Conservation (phyloP, 2,329 filamentous ascomycete species). For the Cytospora chrysosperma region DNA sequence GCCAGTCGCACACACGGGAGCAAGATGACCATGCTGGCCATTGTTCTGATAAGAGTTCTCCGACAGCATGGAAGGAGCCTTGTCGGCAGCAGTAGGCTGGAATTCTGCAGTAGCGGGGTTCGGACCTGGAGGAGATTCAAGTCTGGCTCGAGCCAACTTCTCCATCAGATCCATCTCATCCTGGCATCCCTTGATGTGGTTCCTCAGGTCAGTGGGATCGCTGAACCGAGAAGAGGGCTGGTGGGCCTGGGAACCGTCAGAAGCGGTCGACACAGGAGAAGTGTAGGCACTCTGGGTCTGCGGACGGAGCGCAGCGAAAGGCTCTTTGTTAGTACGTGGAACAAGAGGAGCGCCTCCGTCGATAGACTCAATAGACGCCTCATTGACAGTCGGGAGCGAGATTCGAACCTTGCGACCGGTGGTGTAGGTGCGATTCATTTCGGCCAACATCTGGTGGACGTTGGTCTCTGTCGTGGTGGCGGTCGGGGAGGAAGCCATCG, state of each 20-base stretch:
- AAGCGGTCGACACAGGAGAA: not conserved
- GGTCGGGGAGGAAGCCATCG: not conserved
- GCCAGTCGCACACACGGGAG: not conserved
- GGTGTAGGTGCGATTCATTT: not conserved
- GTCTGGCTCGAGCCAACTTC: not conserved
- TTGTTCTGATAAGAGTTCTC: not conserved
- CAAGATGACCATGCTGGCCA: not conserved
- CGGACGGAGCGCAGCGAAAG: slow-evolving; percentile 4
- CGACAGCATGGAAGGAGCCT: not conserved
- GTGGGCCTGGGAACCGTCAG: not conserved
- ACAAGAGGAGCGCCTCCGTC: slow-evolving; percentile 9
- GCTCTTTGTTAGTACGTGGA: not conserved
- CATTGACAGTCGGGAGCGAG: not conserved
- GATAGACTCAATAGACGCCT: slow-evolving; percentile 7
- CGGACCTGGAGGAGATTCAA: not conserved
- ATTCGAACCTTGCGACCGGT: not conserved
- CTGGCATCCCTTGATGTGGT: not conserved
- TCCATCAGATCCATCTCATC: not conserved
- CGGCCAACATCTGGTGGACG: not conserved
- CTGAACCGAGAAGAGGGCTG: not conserved
- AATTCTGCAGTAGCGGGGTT: slow-evolving; percentile 6
- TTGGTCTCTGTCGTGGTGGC: not conserved
- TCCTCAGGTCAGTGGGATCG: not conserved
- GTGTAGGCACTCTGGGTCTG: slow-evolving; percentile 10
- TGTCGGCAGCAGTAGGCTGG: not conserved